Evolutionary conservation across 352 stramenopile species (phyloP), one percentile per base, ranked within the genome.

Genomic region (Phytophthora europaea): DNA sequence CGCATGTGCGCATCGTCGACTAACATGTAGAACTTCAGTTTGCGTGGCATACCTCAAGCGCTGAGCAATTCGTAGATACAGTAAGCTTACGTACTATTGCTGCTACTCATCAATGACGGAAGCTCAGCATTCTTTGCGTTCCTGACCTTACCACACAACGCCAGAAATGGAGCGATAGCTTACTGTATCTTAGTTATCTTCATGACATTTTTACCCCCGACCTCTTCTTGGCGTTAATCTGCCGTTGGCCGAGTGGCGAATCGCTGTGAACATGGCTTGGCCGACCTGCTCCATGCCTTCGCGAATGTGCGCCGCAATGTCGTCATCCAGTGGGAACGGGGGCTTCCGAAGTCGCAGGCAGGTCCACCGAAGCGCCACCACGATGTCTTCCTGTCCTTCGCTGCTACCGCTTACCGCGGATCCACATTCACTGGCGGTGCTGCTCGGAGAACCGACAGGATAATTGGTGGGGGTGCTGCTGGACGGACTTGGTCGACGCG

Each of bases 291-390:
- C 70, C 64, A 73, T 76, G 20, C 70, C 64, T 45, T 76, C 58
- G 40, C 70, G 70, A 28, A 76, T 76, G 47, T 76, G 57, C 5
- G 51, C 52, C 23, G 64, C 64, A 23, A 76, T 57, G 26, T 76
- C 70, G 10, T 72, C 70, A 31, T 76, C 70, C 52, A 76, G 57
- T 18, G 63, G 52, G 16, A 76, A 76, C 22, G 56, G 43, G 40
- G 79, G 75, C 55, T 80, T 69, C 3, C 72, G 72, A 61, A 84
- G 70, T 31, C 71, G 73, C 26, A 84, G 55, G 65, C 78, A 82
- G 1, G 76, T 78, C 79, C 76, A 84, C 5, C 75, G 69, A 6
- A 50, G 61, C 6, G 80, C 68, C 18, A 84, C 54, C 18, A 82
- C 80, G 4, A 78, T 55, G 13, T 75, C 65, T 0, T 73, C 51